phyloP scores from a whole-genome alignment of 2,329 filamentous ascomycete species.

The Pseudocercospora cruenta region DNA sequence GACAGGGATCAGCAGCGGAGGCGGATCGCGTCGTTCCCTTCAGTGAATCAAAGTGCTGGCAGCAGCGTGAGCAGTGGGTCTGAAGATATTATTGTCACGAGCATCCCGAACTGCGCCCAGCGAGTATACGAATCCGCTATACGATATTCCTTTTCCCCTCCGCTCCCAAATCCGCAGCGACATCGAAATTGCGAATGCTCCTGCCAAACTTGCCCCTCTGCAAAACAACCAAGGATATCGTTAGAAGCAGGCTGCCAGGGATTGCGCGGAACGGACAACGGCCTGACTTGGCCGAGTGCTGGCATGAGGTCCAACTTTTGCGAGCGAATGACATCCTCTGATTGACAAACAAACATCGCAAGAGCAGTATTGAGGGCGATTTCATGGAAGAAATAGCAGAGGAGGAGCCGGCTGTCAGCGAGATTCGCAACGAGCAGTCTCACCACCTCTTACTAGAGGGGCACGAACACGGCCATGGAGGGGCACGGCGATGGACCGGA shows the following conservation, averaged over 20 bases:
- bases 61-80: neutral
- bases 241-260: conserved; percentile 11
- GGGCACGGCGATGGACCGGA: conserved; percentile 64
- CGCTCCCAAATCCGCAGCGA: neutral
- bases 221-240: neutral
- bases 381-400: conserved; percentile 11
- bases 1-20: conserved; percentile 13
- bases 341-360: neutral
- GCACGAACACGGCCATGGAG: conserved; percentile 26
- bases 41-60: neutral
- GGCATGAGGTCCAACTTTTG: conserved; percentile 20
- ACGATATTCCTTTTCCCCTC: neutral
- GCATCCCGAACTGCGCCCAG: neutral
- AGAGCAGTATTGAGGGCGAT: neutral
- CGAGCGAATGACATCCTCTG: neutral
- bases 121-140: neutral
- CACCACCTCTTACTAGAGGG: neutral
- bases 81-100: neutral
- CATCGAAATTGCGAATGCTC: too few species aligned
- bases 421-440: neutral
- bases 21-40: neutral
- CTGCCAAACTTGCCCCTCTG: neutral
- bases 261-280: conserved; percentile 17
- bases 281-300: conserved; percentile 9
- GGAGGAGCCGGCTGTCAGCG: conserved; percentile 7